Base-by-base conservation (phyloP, 306 rosid genomes). In the Inga leiocalycina region DNA sequence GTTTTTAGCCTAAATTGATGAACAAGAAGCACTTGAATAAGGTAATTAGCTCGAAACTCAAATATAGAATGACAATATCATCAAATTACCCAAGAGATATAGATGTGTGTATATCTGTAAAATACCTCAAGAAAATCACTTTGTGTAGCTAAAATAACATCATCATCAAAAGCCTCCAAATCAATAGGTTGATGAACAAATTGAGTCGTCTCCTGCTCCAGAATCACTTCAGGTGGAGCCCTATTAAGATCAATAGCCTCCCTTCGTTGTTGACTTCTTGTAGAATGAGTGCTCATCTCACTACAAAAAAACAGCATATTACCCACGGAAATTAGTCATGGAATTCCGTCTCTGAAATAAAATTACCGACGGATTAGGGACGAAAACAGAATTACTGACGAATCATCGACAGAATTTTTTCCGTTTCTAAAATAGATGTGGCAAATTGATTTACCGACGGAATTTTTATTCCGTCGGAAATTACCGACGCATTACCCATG, bases 131-230 rank as follows among this genome's bases (percentile, higher is more conserved):
- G 89, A 84, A 94, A 86, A 77, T 94, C 89, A 67, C 71, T 87
- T 10, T 93, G 93, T 2, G 95, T 87, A 41, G 91, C 86, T 84
- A 87, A 91, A 51, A 90, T 46, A 17, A 91, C 89, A 82, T 94
- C 97, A 59, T 94, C 98, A 59, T n/a, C 32, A 74, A 82, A 69
- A 77, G 88, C 85, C 16, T 91, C 94, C 45, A 91, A 84, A 80
- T 89, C 93, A 76, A 90, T 87, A 76, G 86, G 76, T 39, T 83
- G 87, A 30, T 83, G 87, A 22, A 56, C 34, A 34, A 84, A 15
- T 73, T 32, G 80, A 3, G 44, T 76, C 4, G 49, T 77, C 22
- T 74, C 37, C 37, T 76, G 56, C 73, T 74, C 83, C 13, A 10
- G 51, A 72, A 19, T 81, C 43, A 35, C 80, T 20, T 8, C 44